phyloP scores from a whole-genome alignment of 1,139 yeast genomes.

The Lodderomyces jiufengensis region DNA sequence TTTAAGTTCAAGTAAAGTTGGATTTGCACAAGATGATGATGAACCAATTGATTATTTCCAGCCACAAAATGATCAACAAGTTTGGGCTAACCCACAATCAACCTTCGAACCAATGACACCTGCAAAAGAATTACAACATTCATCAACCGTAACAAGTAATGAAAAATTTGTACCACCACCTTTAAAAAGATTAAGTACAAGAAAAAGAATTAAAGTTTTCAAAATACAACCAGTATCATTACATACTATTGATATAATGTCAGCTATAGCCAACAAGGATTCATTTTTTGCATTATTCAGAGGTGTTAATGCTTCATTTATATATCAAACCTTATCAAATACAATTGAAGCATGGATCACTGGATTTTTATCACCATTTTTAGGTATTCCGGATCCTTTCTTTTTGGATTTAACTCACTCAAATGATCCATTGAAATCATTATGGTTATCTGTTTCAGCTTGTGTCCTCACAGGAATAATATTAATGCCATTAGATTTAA shows the following conservation, averaged over 20 bases:
- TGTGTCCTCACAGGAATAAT: slow-evolving; percentile 72
- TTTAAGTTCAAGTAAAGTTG: background rate
- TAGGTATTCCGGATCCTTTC: slow-evolving; percentile 88
- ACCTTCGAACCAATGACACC: slow-evolving; percentile 10
- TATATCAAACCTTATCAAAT: slow-evolving; percentile 69
- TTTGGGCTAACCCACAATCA: slow-evolving; percentile 11
- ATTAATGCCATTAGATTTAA: slow-evolving; percentile 77
- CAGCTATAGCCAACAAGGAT: slow-evolving; percentile 67
- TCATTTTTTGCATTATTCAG: slow-evolving; percentile 85
- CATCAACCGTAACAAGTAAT: background rate
- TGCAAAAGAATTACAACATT: background rate
- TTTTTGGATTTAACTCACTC: slow-evolving; percentile 81
- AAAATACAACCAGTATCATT: slow-evolving; percentile 60
- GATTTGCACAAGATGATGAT: slow-evolving; percentile 39
- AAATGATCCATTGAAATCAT: slow-evolving; percentile 67
- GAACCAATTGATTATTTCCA: slow-evolving; percentile 58
- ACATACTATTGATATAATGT: slow-evolving; percentile 68
- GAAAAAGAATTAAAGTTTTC: slow-evolving; percentile 13
- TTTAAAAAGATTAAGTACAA: slow-evolving; percentile 4
- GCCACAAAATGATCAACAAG: slow-evolving; percentile 16
- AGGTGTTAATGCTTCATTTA: slow-evolving; percentile 81
- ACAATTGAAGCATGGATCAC: slow-evolving; percentile 91
- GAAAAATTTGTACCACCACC: slow-evolving; percentile 6
- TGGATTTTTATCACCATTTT: slow-evolving; percentile 76
- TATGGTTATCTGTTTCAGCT: slow-evolving; percentile 66